phyloP scores from a whole-genome alignment of 768 basidiomycete genomes.

The Hygrocybe coccinea region DNA sequence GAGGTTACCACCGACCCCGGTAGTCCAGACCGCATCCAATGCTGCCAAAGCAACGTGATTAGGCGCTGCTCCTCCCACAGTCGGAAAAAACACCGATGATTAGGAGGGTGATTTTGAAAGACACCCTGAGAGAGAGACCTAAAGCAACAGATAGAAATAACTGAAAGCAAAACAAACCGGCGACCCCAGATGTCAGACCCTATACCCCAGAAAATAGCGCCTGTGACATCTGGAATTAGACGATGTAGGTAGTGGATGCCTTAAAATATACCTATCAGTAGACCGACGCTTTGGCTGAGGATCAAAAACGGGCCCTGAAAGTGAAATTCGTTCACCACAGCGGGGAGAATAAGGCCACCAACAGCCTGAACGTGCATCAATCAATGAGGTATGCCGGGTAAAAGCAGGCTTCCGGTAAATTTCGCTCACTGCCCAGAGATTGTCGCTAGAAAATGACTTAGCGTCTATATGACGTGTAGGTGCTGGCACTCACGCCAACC shows the following conservation, averaged over 20 bases:
- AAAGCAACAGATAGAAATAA: background rate
- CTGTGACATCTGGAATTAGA: constrained; percentile 37
- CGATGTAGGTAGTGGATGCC: background rate
- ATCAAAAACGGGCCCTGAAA: constrained; percentile 59
- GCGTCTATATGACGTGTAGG: background rate
- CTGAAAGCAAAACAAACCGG: constrained; percentile 33
- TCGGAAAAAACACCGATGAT: constrained; percentile 63
- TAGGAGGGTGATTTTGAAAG: constrained; percentile 66
- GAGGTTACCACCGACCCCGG: constrained; percentile 58
- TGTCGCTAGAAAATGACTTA: constrained; percentile 46
- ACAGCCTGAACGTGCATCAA: constrained; percentile 40
- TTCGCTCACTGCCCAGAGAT: constrained; percentile 62
- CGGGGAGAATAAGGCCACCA: constrained; percentile 59
- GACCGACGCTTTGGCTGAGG: constrained; percentile 66
- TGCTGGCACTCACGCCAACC: constrained; percentile 68
- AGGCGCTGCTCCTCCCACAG: constrained; percentile 56
- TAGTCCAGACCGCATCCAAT: constrained; percentile 53
- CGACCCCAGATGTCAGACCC: constrained; percentile 70
- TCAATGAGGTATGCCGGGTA: background rate
- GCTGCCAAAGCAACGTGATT: constrained; percentile 49
- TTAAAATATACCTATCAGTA: constrained; percentile 26
- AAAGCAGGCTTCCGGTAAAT: background rate
- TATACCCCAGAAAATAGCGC: constrained; percentile 65
- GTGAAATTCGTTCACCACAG: constrained; percentile 61
- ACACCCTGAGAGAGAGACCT: constrained; percentile 41